Evolutionary conservation across 2,329 filamentous ascomycete genomes (phyloP).

Genomic region (Phaeosphaeriaceae sp.): DNA sequence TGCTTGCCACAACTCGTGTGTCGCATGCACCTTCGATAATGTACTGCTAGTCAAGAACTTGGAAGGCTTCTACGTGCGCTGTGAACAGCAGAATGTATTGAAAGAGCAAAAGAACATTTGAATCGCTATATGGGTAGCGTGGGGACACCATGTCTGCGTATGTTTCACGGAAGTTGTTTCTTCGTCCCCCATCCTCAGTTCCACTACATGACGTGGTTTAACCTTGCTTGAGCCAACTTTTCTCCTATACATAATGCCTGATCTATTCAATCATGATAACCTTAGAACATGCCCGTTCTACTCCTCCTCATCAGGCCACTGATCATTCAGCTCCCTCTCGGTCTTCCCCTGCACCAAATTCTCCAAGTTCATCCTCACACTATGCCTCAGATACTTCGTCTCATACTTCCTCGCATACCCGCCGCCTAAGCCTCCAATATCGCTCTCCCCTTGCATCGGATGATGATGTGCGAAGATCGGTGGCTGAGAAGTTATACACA

Average conservation of each 20-base stretch:
- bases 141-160: neutral
- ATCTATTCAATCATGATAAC: neutral
- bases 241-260: neutral
- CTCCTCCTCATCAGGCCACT: conserved; percentile 34
- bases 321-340: conserved; percentile 32
- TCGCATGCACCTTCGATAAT: too few species aligned
- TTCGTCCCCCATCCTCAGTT: neutral
- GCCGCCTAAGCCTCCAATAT: conserved; percentile 40
- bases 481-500: conserved; percentile 36
- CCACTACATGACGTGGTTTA: neutral
- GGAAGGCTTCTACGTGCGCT: neutral
- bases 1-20: neutral
- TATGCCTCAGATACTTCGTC: conserved; percentile 41
- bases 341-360: conserved; percentile 26
- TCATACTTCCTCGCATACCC: conserved; percentile 40
- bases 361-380: conserved; percentile 42
- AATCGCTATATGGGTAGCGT: neutral
- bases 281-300: neutral
- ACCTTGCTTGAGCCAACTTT: neutral
- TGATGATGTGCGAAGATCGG: conserved; percentile 42
- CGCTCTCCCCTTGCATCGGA: conserved; percentile 37
- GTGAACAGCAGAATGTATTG: neutral
- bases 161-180: neutral
- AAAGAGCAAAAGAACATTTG: neutral
- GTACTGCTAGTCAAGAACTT: too few species aligned